phyloP scores from a whole-genome alignment of 1,139 yeast species.

The Protomyces inouyei region DNA sequence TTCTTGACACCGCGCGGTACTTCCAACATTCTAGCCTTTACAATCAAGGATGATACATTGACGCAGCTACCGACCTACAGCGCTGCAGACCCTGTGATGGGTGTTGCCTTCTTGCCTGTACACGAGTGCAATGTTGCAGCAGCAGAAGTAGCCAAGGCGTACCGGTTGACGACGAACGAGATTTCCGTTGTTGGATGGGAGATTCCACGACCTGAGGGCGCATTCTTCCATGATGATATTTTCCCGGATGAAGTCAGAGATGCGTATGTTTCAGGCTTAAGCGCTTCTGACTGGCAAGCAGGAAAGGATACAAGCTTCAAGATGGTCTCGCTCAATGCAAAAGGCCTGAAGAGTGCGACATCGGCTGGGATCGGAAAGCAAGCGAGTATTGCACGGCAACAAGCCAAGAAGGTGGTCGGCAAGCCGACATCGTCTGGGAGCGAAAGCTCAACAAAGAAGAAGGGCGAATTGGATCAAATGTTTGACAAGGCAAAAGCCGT shows the following conservation, averaged over 20 bases:
- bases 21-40: constrained; percentile 80
- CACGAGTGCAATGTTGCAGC: constrained; percentile 69
- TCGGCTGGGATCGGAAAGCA: constrained; percentile 12
- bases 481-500: constrained; percentile 11
- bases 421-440: not conserved
- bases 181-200: constrained; percentile 19
- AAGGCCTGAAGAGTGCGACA: constrained; percentile 7
- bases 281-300: constrained; percentile 3
- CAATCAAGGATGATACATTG: constrained; percentile 74
- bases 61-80: constrained; percentile 78
- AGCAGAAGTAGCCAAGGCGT: constrained; percentile 56
- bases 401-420: not conserved
- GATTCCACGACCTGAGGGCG: constrained; percentile 22
- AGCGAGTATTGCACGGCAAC: constrained; percentile 3
- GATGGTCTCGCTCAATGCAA: constrained; percentile 7
- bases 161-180: constrained; percentile 32
- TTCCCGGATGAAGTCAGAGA: constrained; percentile 13
- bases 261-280: not conserved
- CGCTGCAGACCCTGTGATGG: constrained; percentile 91
- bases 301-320: not conserved
- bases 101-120: constrained; percentile 86
- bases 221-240: constrained; percentile 25
- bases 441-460: constrained; percentile 7
- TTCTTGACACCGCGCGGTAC: constrained; percentile 94
- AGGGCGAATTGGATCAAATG: constrained; percentile 23